Conservation (phyloP, 805 yeast species). For the Candida suzukii region DNA sequence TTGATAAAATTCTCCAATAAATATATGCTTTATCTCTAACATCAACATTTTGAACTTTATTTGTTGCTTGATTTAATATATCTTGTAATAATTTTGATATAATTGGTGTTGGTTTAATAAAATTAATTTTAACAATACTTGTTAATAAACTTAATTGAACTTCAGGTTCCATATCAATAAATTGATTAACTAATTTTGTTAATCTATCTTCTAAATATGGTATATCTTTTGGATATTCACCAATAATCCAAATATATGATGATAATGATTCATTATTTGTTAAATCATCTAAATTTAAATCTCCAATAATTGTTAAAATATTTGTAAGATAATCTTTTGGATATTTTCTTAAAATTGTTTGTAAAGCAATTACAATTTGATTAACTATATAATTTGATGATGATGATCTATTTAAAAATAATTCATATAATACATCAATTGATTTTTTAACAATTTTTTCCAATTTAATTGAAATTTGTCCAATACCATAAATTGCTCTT, state of each 20-base stretch:
- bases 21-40: slow-evolving; percentile 75
- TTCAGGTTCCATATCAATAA: slow-evolving; percentile 50
- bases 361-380: slow-evolving; percentile 54
- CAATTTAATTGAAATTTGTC: slow-evolving; percentile 64
- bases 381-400: slow-evolving; percentile 54
- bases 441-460: slow-evolving; percentile 47
- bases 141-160: slow-evolving; percentile 57
- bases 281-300: slow-evolving; percentile 37
- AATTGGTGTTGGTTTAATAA: slow-evolving; percentile 24
- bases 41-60: slow-evolving; percentile 63
- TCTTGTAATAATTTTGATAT: slow-evolving; percentile 43
- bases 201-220: slow-evolving; percentile 44
- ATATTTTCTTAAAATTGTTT: slow-evolving; percentile 60
- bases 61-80: slow-evolving; percentile 56
- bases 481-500: slow-evolving; percentile 59
- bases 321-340: slow-evolving; percentile 46
- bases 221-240: slow-evolving; percentile 61
- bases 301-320: slow-evolving; percentile 46
- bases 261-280: slow-evolving; percentile 45
- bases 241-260: slow-evolving; percentile 63
- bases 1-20: slow-evolving; percentile 71
- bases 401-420: slow-evolving; percentile 57
- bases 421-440: slow-evolving; percentile 50
- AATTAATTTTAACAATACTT: slow-evolving; percentile 51
- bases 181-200: slow-evolving; percentile 39